phyloP scores from a whole-genome alignment of 2,329 filamentous ascomycete species.

The Salinomyces thailandicus region DNA sequence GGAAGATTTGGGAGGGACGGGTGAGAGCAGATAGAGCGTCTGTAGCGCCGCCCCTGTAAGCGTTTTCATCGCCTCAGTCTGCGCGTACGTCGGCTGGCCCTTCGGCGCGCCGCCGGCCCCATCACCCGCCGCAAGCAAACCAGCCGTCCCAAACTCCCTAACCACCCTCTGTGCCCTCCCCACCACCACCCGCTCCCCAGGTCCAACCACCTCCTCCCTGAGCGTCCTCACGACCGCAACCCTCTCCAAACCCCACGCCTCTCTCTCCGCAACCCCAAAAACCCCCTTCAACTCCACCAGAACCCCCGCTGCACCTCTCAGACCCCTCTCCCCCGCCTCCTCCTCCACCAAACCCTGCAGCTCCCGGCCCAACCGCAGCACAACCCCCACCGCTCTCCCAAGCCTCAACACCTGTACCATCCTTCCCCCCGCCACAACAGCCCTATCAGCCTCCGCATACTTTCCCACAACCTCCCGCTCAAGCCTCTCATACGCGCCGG shows the following conservation, averaged over 20 bases:
- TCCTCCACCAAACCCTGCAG: slow-evolving; percentile 78
- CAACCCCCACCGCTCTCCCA: slow-evolving; percentile 64
- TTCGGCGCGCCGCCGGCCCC: slow-evolving; percentile 5
- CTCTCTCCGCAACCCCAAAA: slow-evolving; percentile 54
- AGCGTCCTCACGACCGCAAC: slow-evolving; percentile 64
- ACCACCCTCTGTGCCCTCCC: slow-evolving; percentile 67
- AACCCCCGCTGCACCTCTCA: slow-evolving; percentile 28
- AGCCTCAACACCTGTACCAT: slow-evolving; percentile 72
- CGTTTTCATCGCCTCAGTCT: slow-evolving; percentile 63
- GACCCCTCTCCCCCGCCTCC: slow-evolving; percentile 32
- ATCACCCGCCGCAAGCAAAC: slow-evolving; percentile 29
- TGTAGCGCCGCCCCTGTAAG: slow-evolving; percentile 63
- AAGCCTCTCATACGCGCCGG: slow-evolving; percentile 73
- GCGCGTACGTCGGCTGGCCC: slow-evolving; percentile 39
- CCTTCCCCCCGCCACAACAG: slow-evolving; percentile 63
- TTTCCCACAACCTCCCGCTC: slow-evolving; percentile 79
- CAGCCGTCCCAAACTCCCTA: slow-evolving; percentile 70
- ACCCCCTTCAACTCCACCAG: slow-evolving; percentile 66
- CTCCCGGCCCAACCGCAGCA: slow-evolving; percentile 71
- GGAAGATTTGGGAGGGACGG: slow-evolving; percentile 26
- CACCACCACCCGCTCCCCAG: slow-evolving; percentile 63
- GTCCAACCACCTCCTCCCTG: slow-evolving; percentile 56
- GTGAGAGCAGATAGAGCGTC: slow-evolving; percentile 70
- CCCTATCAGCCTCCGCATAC: slow-evolving; percentile 76
- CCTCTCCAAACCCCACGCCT: slow-evolving; percentile 64